phyloP scores from a whole-genome alignment of 208 protist genomes.

The Herpetomonas tarakana region DNA sequence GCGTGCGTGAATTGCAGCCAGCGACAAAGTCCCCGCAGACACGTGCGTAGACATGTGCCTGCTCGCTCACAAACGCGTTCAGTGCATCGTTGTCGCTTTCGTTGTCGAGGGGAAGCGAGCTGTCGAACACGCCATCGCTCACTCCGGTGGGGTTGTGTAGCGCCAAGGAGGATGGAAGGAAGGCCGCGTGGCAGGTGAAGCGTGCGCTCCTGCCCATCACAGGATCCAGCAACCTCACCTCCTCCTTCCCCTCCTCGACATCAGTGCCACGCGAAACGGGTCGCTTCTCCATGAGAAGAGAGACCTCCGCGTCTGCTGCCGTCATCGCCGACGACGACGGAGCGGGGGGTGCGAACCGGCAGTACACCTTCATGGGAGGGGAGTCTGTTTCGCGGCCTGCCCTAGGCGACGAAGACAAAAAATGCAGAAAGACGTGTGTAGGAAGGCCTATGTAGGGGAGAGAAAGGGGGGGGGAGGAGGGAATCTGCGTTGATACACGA shows the following conservation, averaged over 20 bases:
- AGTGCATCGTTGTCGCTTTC: neutral
- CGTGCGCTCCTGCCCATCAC: constrained; percentile 26
- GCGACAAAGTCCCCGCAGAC: neutral
- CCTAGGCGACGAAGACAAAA: too few relatives aligned
- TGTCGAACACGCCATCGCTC: too few relatives aligned
- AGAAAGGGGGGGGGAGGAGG: too few relatives aligned
- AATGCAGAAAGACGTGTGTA: too few relatives aligned
- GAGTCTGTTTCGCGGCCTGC: too few relatives aligned
- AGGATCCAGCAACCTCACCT: constrained; percentile 31
- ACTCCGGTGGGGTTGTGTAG: too few relatives aligned
- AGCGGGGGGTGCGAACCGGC: constrained; percentile 41
- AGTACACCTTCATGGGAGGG: constrained; percentile 59
- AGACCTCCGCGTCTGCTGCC: too few relatives aligned
- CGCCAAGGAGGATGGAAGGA: constrained; percentile 13
- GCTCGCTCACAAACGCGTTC: neutral
- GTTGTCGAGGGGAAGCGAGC: neutral
- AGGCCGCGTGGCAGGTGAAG: constrained; percentile 36
- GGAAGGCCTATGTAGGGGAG: too few relatives aligned
- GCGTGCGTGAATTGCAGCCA: neutral
- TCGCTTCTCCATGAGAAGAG: too few relatives aligned
- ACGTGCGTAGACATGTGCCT: constrained; percentile 1
- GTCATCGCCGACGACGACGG: too few relatives aligned
- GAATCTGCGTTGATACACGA: too few relatives aligned
- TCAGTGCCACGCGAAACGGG: too few relatives aligned
- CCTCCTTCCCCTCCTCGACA: constrained; percentile 2